Percentiles rank a stretch among this genome's conserved stretches.
Conservation (phyloP, 352 stramenopile species). For the Pythium periplocum region DNA sequence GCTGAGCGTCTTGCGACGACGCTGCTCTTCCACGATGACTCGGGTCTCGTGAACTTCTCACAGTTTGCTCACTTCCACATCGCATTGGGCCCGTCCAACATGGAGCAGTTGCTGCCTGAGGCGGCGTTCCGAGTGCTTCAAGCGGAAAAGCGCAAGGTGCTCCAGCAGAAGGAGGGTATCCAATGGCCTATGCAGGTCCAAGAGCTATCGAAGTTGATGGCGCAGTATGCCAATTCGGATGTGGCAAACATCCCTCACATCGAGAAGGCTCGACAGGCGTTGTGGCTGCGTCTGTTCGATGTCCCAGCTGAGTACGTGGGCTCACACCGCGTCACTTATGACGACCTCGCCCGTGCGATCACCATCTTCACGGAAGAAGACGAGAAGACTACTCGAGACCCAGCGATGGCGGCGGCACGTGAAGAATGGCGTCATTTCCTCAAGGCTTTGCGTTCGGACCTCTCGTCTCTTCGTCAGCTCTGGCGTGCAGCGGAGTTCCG, state of each 20-base stretch:
- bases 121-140: slow-evolving; percentile 74
- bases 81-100: slow-evolving; percentile 52
- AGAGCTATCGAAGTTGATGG: not conserved
- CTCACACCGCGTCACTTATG: slow-evolving; percentile 55
- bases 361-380: slow-evolving; percentile 17
- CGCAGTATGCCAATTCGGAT: not conserved
- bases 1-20: slow-evolving; percentile 55
- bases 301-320: slow-evolving; percentile 27
- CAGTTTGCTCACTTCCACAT: slow-evolving; percentile 89
- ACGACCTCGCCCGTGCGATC: slow-evolving; percentile 63
- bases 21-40: slow-evolving; percentile 68
- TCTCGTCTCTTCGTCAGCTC: slow-evolving; percentile 47
- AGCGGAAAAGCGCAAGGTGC: slow-evolving; percentile 6
- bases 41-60: slow-evolving; percentile 80
- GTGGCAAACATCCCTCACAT: not conserved
- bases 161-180: not conserved
- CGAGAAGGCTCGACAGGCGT: not conserved
- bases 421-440: slow-evolving; percentile 48
- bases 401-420: slow-evolving; percentile 3
- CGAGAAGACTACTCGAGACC: not conserved
- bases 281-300: slow-evolving; percentile 30
- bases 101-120: slow-evolving; percentile 71
- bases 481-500: slow-evolving; percentile 70
- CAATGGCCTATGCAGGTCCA: not conserved
- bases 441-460: slow-evolving; percentile 35